Evolutionary conservation across 176 grass and related monocot genomes (phyloP).

Genomic region (Rhipidocladum racemiflorum): DNA sequence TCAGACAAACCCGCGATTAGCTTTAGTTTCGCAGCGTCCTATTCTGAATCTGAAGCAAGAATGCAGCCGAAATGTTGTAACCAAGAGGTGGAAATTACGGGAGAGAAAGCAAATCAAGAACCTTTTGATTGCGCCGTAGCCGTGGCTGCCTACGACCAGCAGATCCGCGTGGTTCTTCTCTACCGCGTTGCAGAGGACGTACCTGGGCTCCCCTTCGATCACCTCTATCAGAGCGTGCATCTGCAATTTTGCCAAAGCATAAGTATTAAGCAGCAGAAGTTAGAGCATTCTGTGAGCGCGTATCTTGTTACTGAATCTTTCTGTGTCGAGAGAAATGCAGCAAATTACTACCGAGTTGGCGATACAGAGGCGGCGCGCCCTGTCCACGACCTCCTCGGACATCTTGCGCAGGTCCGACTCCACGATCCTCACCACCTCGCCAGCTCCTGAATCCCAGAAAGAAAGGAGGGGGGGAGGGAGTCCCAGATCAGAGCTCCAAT

Average conservation of each 20-base stretch:
- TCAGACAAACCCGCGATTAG: background rate
- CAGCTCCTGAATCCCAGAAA: constrained; percentile 25
- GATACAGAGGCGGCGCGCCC: constrained; percentile 43
- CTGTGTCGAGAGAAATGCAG: background rate
- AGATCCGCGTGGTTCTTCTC: constrained; percentile 50
- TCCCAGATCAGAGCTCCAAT: background rate
- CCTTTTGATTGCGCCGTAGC: constrained; percentile 68
- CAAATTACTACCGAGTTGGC: constrained; percentile 37
- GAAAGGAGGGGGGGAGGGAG: background rate
- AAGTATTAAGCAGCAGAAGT: too few species aligned
- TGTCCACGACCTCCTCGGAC: constrained; percentile 41
- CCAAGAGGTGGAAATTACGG: background rate
- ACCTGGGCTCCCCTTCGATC: constrained; percentile 48
- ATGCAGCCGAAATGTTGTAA: background rate
- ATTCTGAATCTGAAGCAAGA: background rate
- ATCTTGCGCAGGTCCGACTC: constrained; percentile 49
- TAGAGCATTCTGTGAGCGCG: too few species aligned
- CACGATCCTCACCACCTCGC: constrained; percentile 42
- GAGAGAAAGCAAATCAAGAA: background rate
- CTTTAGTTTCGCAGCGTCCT: too few species aligned
- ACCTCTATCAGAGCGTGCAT: constrained; percentile 50
- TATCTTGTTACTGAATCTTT: background rate
- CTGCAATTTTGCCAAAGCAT: background rate
- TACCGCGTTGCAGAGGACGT: constrained; percentile 47
- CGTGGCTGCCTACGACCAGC: constrained; percentile 60